Conservation (phyloP, 305 asterid species). For the Fraxinus ornus region DNA sequence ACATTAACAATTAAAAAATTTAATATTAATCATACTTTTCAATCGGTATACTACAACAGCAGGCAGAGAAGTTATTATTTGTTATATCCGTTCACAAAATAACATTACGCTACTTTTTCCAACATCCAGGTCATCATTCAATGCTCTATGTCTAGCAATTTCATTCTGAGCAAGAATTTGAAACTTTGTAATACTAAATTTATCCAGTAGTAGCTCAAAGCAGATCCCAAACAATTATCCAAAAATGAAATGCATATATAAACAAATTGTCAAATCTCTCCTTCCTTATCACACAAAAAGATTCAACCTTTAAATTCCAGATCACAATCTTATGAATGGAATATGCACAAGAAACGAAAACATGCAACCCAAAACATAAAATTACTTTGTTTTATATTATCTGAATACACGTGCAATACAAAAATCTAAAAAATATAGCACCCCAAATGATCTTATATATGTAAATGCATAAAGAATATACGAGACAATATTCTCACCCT, state of each 20-base stretch:
- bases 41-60: background rate
- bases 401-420: background rate
- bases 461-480: conserved; percentile 5
- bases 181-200: background rate
- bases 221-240: background rate
- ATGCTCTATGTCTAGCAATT: background rate
- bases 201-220: background rate
- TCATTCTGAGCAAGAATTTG: background rate
- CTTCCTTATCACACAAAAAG: conserved; percentile 17
- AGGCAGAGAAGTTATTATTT: background rate
- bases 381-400: background rate
- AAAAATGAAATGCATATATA: conserved; percentile 3
- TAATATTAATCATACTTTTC: background rate
- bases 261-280: conserved; percentile 3
- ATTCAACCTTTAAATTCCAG: conserved; percentile 17
- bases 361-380: background rate
- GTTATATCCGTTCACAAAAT: background rate
- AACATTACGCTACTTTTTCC: background rate
- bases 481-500: conserved; percentile 36
- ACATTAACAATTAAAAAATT: background rate
- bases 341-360: background rate
- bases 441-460: background rate
- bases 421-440: background rate
- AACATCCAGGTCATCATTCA: background rate
- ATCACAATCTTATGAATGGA: conserved; percentile 14